Percentiles rank a stretch among this genome's conserved stretches.
Evolutionary conservation across 371 early-diverging fungal genomes (phyloP).

Genomic region (Mucor circinelloides): DNA sequence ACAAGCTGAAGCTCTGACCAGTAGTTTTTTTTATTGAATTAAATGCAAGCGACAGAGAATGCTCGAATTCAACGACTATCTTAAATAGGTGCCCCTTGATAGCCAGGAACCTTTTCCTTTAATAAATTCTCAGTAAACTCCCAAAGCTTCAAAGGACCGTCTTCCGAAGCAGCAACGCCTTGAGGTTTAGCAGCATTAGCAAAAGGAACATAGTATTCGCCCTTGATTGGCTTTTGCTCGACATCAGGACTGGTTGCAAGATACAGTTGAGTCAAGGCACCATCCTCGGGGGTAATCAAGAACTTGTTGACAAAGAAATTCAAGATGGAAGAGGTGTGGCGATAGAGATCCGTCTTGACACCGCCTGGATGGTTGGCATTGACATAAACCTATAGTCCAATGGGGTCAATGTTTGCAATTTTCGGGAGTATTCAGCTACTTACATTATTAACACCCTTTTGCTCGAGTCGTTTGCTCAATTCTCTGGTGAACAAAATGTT

Average conservation of each 20-base stretch:
- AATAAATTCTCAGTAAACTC: conserved; percentile 40
- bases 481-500: conserved; percentile 49
- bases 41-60: too few relatives aligned
- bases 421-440: neutral
- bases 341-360: conserved; percentile 55
- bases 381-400: conserved; percentile 45
- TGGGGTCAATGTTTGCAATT: neutral
- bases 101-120: conserved; percentile 39
- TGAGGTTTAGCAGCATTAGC: conserved; percentile 3
- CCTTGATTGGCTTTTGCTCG: conserved; percentile 48
- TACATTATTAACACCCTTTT: conserved; percentile 29
- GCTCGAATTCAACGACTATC: too few relatives aligned
- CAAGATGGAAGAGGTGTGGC: conserved; percentile 24
- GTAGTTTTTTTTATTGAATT: too few relatives aligned
- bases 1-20: too few relatives aligned
- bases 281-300: conserved; percentile 44
- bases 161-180: conserved; percentile 24
- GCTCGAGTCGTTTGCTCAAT: conserved; percentile 40
- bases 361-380: conserved; percentile 74
- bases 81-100: conserved; percentile 29
- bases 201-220: conserved; percentile 47
- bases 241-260: conserved; percentile 70
- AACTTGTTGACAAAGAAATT: conserved; percentile 6
- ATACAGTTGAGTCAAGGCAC: conserved; percentile 66
- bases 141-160: conserved; percentile 35